These are phyloP conservation scores for Claviceps pazoutovae DNA, from an alignment of 2,329 filamentous ascomycete genomes.

Conservation along the genomic window DNA sequence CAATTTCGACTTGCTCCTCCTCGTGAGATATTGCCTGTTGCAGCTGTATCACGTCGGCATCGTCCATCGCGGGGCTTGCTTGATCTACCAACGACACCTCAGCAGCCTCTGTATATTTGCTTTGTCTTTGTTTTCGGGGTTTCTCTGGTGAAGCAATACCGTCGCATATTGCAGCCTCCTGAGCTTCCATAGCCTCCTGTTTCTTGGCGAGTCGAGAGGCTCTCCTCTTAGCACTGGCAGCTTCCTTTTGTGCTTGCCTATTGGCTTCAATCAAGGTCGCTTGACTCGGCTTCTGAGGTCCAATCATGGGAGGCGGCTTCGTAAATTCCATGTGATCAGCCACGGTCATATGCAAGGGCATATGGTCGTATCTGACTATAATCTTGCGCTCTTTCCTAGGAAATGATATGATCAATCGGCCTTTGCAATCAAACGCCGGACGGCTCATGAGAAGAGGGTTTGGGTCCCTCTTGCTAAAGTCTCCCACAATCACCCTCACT, in stretches of 20 bases:
- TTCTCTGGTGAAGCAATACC: constrained; percentile 8
- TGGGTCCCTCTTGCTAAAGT: constrained; percentile 33
- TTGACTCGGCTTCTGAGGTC: constrained; percentile 12
- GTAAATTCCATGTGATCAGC: constrained; percentile 33
- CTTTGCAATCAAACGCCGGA: constrained; percentile 46
- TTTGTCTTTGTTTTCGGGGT: constrained; percentile 14
- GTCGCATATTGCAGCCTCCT: background rate
- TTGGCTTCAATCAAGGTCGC: background rate
- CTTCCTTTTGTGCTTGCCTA: constrained; percentile 15
- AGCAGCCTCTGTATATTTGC: constrained; percentile 8
- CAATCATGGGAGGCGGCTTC: constrained; percentile 27
- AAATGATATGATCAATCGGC: constrained; percentile 35
- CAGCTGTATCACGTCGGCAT: constrained; percentile 3
- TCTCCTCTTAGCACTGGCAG: constrained; percentile 11
- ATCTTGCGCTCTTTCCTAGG: constrained; percentile 32
- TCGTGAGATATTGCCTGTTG: background rate
- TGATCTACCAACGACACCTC: constrained; percentile 5
- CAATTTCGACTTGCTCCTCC: background rate
- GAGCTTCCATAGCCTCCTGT: constrained; percentile 16
- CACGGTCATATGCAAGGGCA: constrained; percentile 42
- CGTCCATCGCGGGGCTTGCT: constrained; percentile 2
- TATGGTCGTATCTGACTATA: constrained; percentile 41
- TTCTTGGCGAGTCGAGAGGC: constrained; percentile 14
- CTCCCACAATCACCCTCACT: constrained; percentile 28
- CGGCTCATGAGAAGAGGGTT: constrained; percentile 32